These are phyloP conservation scores for Penicillium argentinense DNA, from an alignment of 495 filamentous ascomycete species.

Conservation along the genomic window DNA sequence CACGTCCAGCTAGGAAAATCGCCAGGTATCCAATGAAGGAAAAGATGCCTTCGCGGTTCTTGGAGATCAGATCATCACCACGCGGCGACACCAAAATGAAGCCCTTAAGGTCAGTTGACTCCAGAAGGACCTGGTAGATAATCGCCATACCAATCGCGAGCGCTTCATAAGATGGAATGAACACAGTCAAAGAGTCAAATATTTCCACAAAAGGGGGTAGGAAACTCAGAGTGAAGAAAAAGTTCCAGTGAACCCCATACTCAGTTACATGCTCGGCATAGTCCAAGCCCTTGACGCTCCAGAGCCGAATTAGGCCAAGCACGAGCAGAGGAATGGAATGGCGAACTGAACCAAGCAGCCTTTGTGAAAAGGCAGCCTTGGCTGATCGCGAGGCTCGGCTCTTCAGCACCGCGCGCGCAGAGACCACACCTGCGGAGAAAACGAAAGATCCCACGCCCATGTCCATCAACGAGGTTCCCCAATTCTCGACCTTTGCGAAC, in stretches of 20 bases:
- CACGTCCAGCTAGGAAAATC: constrained; percentile 90
- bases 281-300: constrained; percentile 89
- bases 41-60: constrained; percentile 92
- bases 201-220: constrained; percentile 89
- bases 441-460: constrained; percentile 97
- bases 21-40: constrained; percentile 92
- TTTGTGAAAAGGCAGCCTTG: constrained; percentile 43
- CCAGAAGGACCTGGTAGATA: constrained; percentile 71
- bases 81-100: constrained; percentile 86
- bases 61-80: constrained; percentile 67
- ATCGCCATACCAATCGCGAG: constrained; percentile 65
- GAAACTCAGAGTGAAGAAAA: constrained; percentile 94
- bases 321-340: constrained; percentile 81
- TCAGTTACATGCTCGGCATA: constrained; percentile 98
- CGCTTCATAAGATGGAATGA: constrained; percentile 70
- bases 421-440: constrained; percentile 91
- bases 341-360: constrained; percentile 63
- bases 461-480: constrained; percentile 98
- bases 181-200: constrained; percentile 59
- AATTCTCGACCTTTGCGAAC: constrained; percentile 96
- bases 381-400: constrained; percentile 48
- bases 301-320: constrained; percentile 77
- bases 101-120: constrained; percentile 72
- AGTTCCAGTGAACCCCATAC: constrained; percentile 99
- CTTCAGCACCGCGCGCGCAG: constrained; percentile 81